Evolutionary conservation across 2,329 filamentous ascomycete genomes (phyloP).

Genomic region (Alternaria metachromatica): DNA sequence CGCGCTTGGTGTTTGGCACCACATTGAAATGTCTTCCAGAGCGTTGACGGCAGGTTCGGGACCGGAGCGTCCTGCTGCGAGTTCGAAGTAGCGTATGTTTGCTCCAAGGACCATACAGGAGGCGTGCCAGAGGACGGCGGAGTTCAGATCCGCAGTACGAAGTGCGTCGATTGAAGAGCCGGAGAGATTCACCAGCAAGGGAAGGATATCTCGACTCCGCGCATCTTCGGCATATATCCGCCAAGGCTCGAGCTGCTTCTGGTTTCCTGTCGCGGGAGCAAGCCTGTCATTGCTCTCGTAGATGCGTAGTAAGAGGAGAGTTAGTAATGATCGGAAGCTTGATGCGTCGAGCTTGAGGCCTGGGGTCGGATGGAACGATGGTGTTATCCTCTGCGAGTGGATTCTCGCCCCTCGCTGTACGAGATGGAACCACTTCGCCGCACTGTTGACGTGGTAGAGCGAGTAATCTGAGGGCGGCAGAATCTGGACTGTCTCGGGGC

Average conservation of each 20-base stretch:
- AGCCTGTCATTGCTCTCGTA: conserved; percentile 46
- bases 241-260: conserved; percentile 46
- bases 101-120: conserved; percentile 60
- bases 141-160: conserved; percentile 56
- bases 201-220: conserved; percentile 51
- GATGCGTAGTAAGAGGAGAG: conserved; percentile 41
- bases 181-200: conserved; percentile 47
- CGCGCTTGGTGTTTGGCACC: conserved; percentile 59
- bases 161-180: conserved; percentile 53
- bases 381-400: conserved; percentile 42
- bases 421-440: conserved; percentile 41
- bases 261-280: conserved; percentile 30
- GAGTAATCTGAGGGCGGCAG: conserved; percentile 55
- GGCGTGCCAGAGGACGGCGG: conserved; percentile 60
- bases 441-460: conserved; percentile 53
- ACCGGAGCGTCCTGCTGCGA: conserved; percentile 59
- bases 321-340: conserved; percentile 41
- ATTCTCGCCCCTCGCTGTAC: conserved; percentile 38
- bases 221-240: conserved; percentile 57
- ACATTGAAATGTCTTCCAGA: conserved; percentile 58
- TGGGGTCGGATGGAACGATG: conserved; percentile 41
- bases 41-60: conserved; percentile 56
- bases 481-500: conserved; percentile 56
- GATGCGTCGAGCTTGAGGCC: conserved; percentile 40
- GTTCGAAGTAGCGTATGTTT: conserved; percentile 61